Base-by-base conservation (phyloP, 441 rosid species). In the Bruguiera hainesii region DNA sequence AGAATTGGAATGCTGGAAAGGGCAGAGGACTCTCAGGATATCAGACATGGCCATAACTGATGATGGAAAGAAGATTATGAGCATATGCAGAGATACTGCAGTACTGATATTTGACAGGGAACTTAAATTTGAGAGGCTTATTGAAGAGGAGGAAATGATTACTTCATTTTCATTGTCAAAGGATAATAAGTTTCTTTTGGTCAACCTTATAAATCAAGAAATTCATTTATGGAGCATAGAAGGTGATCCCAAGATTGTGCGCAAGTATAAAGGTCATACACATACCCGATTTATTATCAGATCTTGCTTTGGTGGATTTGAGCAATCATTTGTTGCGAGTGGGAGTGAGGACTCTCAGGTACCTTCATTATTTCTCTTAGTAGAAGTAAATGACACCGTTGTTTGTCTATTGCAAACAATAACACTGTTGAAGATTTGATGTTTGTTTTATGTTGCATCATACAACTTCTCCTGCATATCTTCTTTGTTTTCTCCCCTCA, bases 291-390 rank as follows among this genome's bases (percentile, higher is more conserved):
- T 86, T 75, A 73, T 85, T 4, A 83, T 88, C 56, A 75, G 89
- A 61, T 86, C 95, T 63, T 86, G 95, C 75, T 84, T 88, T 73
- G 95, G 95, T 77, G 95, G 95, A 63, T 78, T 85, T 29, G 79
- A 73, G 39, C 79, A 83, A 75, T 83, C 87, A 39, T 89, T 89
- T 77, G 73, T 89, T 62, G 95, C 95, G 11, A 83, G 90, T 46
- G 95, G 95, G 56, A 86, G 91, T 56, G 95, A 89, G 78, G 90
- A 89, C 75, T 82, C 95, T 50, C 88, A 78, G 89, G 95, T 83
- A 73, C 52, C 20, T 4, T 42, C 68, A 25, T 48, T 49, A 64
- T 49, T 19, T 35, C 5, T 51, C 48, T 52, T 3, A 51, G 46
- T 56, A 35, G 58, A 64, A 65, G 60, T 19, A 3, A 25, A 19